These are phyloP conservation scores for Wickerhamomyces strasburgensis DNA, from an alignment of 805 yeast species.

Conservation along the genomic window DNA sequence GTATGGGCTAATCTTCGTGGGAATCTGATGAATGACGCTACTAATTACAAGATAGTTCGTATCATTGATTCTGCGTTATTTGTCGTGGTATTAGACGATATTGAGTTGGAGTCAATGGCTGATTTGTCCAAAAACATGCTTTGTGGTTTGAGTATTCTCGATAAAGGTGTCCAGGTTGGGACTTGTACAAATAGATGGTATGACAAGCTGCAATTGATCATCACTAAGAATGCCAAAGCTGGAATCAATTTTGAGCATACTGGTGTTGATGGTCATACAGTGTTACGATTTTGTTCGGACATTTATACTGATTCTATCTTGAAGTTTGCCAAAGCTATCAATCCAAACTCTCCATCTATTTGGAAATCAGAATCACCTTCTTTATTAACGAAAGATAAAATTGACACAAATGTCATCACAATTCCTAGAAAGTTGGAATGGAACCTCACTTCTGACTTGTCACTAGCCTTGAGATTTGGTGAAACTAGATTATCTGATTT, in stretches of 20 bases:
- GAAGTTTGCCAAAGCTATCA: conserved; percentile 79
- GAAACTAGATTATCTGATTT: conserved; percentile 85
- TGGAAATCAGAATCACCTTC: conserved; percentile 56
- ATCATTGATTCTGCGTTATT: conserved; percentile 80
- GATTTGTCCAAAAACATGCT: conserved; percentile 79
- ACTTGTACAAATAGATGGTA: conserved; percentile 95
- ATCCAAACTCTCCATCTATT: conserved; percentile 61
- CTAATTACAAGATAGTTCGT: conserved; percentile 65
- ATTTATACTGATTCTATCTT: conserved; percentile 87
- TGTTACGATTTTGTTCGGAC: conserved; percentile 79
- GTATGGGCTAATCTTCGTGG: conserved; percentile 79
- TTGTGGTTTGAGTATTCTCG: conserved; percentile 76
- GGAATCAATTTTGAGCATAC: conserved; percentile 94
- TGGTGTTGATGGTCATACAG: conserved; percentile 95
- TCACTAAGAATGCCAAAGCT: conserved; percentile 85
- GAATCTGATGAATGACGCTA: conserved; percentile 39
- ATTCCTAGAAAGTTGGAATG: conserved; percentile 87
- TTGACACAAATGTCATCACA: conserved; percentile 47
- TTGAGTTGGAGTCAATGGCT: conserved; percentile 51
- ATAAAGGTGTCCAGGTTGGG: conserved; percentile 86
- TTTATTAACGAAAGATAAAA: conserved; percentile 36
- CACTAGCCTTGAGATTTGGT: conserved; percentile 79
- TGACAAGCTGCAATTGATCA: conserved; percentile 82
- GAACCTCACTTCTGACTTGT: conserved; percentile 73
- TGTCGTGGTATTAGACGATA: conserved; percentile 78